Base-by-base conservation (phyloP, 1,284 basidiomycete genomes). In the Phellopilus nigrolimitatus region DNA sequence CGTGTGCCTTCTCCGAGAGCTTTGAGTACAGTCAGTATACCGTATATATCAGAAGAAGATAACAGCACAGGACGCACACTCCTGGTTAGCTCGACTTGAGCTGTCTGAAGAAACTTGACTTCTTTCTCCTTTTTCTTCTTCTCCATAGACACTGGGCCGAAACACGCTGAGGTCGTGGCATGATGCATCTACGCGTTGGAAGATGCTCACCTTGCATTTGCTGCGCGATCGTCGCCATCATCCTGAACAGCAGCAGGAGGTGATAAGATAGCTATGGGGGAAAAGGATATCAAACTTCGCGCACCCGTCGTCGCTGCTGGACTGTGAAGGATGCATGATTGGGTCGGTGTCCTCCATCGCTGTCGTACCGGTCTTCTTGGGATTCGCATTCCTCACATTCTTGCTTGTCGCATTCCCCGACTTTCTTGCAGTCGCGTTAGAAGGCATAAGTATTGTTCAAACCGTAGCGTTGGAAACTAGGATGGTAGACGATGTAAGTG, bases 281-380 rank as follows among this genome's bases (percentile, higher is more conserved):
- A 27, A 22, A 15, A 17, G 22, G 27, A 31, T 45, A 7, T 12
- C 41, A 15, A 41, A 13, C n/a, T 30, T 4, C 19, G 45, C 49
- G 34, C 33, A 55, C 54, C 54, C 54, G 30, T 55, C 54, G 19
- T 55, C 54, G 39, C 54, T 55, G 33, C 54, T 55, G 10, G 49
- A 47, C 44, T 55, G 54, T 2, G 54, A 55, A 10, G 37, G 34
- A 10, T 49, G 53, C 19, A 42, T 25, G 3, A 42, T 22, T n/a
- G 43, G 41, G 19, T 53, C 51, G 25, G 24, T 22, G 27, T 53
- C 51, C n/a, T 47, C 51, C 33, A 51, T 28, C 21, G 15, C 28
- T 9, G 43, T 27, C 21, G 41, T 27, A 24, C 38, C 31, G 3
- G 28, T 4, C 33, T 45, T 51, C 43, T 39, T 25, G 10, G 24